A percentile compares a stretch with the other conserved stretches of the same genome.
Evolutionary conservation across 1,284 basidiomycete species (phyloP).

Genomic region (Paramarasmius palmivorus): DNA sequence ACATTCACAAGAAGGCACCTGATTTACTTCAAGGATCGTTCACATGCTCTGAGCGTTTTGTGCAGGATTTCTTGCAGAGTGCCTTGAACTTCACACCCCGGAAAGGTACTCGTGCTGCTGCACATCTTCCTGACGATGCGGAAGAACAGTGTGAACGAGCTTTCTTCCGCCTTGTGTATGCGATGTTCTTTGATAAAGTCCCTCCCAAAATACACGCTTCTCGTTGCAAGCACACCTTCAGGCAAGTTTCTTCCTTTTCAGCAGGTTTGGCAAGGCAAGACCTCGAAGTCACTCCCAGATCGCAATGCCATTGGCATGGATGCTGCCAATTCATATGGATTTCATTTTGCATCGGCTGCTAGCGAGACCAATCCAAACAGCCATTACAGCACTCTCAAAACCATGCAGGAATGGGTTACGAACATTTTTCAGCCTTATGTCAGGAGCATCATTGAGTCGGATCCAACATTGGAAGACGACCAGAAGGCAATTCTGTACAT

Average conservation of each 20-base stretch:
- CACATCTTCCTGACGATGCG: not conserved
- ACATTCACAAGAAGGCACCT: no score
- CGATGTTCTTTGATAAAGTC: slow-evolving; percentile 11
- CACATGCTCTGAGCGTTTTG: slow-evolving; percentile 22
- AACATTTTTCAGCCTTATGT: slow-evolving; percentile 18
- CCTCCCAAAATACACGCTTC: slow-evolving; percentile 26
- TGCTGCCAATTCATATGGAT: slow-evolving; percentile 16
- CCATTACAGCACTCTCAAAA: slow-evolving; percentile 19
- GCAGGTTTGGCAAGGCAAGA: slow-evolving; percentile 25
- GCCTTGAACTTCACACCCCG: not conserved
- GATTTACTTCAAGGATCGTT: no score
- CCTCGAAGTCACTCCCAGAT: slow-evolving; percentile 18
- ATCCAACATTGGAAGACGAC: slow-evolving; percentile 11
- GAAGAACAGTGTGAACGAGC: not conserved
- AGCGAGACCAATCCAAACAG: slow-evolving; percentile 15
- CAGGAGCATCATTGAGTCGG: slow-evolving; percentile 7
- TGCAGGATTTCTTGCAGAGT: slow-evolving; percentile 8
- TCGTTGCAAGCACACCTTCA: slow-evolving; percentile 23
- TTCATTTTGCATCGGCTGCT: slow-evolving; percentile 20
- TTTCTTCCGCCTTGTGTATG: not conserved
- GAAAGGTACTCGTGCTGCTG: not conserved
- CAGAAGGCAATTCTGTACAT: slow-evolving; percentile 24
- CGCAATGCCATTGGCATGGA: slow-evolving; percentile 15
- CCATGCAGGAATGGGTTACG: slow-evolving; percentile 19
- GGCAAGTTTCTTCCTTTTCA: slow-evolving; percentile 32